A percentile compares a stretch with the other conserved stretches of the same genome.
Evolutionary conservation across 768 basidiomycete species (phyloP).

Genomic region (Crepidotus variabilis): DNA sequence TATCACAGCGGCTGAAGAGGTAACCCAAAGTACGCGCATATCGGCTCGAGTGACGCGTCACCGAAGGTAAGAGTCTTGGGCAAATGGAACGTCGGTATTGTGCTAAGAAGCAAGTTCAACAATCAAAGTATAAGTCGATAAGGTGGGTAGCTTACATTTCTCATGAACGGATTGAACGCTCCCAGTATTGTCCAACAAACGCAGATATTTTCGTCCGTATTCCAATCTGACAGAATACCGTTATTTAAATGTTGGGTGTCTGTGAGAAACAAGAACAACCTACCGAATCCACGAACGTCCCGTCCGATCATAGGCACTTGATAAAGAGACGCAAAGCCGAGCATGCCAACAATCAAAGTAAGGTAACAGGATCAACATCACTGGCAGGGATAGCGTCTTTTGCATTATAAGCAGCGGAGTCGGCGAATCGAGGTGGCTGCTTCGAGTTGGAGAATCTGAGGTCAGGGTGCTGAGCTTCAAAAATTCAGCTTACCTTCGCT

Average conservation of each 20-base stretch:
- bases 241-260: no score
- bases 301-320: slow-evolving; percentile 76
- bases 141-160: slow-evolving; percentile 46
- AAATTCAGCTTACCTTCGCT: no score
- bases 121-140: background rate
- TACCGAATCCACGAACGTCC: slow-evolving; percentile 69
- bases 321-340: slow-evolving; percentile 59
- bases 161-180: slow-evolving; percentile 78
- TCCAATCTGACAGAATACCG: no score
- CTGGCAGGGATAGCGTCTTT: no score
- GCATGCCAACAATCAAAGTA: slow-evolving; percentile 57
- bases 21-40: slow-evolving; percentile 55
- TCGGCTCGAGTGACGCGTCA: slow-evolving; percentile 46
- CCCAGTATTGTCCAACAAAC: slow-evolving; percentile 76
- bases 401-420: no score
- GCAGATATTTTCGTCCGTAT: slow-evolving; percentile 67
- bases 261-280: slow-evolving; percentile 12
- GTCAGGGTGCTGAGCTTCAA: no score
- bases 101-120: slow-evolving; percentile 32
- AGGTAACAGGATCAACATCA: no score
- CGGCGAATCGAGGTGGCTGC: no score
- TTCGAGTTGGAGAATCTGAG: no score
- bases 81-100: slow-evolving; percentile 45
- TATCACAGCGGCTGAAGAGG: slow-evolving; percentile 62
- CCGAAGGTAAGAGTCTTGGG: slow-evolving; percentile 72